These are phyloP conservation scores for Ustilago xerochloae DNA, from an alignment of 1,284 basidiomycete genomes.

Conservation along the genomic window DNA sequence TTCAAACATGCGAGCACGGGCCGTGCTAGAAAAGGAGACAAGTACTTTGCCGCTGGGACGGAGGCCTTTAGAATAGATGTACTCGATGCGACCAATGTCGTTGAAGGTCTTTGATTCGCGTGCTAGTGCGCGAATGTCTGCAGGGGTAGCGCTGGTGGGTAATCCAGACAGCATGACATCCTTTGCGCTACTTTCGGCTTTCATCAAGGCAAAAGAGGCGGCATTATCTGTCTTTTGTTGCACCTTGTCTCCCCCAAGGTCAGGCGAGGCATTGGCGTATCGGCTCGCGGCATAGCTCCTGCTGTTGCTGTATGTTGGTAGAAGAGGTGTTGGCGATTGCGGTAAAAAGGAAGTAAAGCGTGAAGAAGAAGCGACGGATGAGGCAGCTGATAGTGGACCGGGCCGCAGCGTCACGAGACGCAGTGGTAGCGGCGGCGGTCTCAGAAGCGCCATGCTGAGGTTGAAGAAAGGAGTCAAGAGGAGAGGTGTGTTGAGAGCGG, in stretches of 20 bases:
- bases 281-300: neutral
- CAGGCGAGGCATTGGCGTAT: too few species aligned
- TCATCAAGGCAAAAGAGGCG: neutral
- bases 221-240: too few species aligned
- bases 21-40: slow-evolving; percentile 20
- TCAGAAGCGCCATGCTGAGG: slow-evolving; percentile 25
- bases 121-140: slow-evolving; percentile 30
- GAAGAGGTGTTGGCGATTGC: neutral
- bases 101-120: slow-evolving; percentile 13
- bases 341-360: slow-evolving; percentile 1
- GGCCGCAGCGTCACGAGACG: slow-evolving; percentile 15
- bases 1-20: slow-evolving; percentile 19
- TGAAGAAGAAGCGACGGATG: neutral
- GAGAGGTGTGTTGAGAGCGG: neutral
- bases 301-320: neutral
- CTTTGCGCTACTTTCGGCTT: neutral
- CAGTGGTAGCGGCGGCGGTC: slow-evolving; percentile 15
- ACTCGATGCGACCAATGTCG: slow-evolving; percentile 36
- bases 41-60: slow-evolving; percentile 25
- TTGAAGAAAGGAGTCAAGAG: neutral
- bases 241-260: too few species aligned
- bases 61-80: slow-evolving; percentile 23
- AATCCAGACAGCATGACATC: slow-evolving; percentile 27
- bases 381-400: neutral
- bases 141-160: slow-evolving; percentile 30